Base-by-base conservation (phyloP, 1,284 basidiomycete genomes). In the Malassezia equina region DNA sequence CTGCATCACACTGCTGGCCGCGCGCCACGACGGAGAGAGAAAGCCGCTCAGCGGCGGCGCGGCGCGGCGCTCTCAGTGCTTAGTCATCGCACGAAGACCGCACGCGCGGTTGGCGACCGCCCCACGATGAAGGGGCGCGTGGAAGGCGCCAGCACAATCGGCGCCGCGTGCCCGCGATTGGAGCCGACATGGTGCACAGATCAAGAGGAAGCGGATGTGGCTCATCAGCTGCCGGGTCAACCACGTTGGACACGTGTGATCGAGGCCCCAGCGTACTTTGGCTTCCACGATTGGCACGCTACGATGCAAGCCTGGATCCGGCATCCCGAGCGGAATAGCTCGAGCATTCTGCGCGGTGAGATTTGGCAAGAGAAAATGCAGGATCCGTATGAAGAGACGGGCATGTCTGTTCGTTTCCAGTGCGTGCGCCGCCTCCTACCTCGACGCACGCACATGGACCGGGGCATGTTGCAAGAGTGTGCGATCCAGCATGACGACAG, bases 291-390 rank as follows among this genome's bases (percentile, higher is more conserved):
- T 48, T 73, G 65, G 63, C 42, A 57, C 9, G 39, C 27, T 12
- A 61, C 65, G 7, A 69, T 73, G 66, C 50, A 61, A 11, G 60
- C 46, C 17, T 56, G 71, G 17, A 64, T 70, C 13, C 51, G 54
- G 3, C 65, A 71, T 55, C 69, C 71, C 2, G 71, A 73, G 33
- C 63, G 66, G 25, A 71, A 64, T 36, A 65, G 62, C 25, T 58
- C 62, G 19, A 67, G 59, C 41, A 73, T 73, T 42, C 48, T 66
- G 11, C 62, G 71, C 1, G 68, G 67, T 7, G 71, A 71, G 21
- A 58, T 71, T 4, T 51, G 68, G 39, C 28, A 24, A 2, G 58
- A 55, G n/a, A 42, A 59, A 3, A 34, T 24, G 21, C 2, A 7
- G 11, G 31, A 43, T 24, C 4, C 8, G 1, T 19, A 50, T 31